Evolutionary conservation across 2,329 filamentous ascomycete species (phyloP).

Genomic region (Zalaria obscura): DNA sequence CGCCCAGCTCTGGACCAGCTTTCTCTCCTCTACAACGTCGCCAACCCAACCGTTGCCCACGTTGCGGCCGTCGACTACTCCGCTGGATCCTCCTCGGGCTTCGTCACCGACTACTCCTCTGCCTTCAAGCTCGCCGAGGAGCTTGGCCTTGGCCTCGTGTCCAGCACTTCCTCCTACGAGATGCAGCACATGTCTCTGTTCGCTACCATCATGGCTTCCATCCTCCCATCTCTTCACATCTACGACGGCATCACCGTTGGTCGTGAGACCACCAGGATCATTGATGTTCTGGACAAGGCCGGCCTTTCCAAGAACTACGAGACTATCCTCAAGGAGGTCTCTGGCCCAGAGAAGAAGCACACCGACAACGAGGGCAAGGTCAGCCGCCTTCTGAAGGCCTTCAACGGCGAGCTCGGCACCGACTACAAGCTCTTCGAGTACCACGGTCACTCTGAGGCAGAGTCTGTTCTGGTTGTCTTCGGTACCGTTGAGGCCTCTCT

Average conservation of each 20-base stretch:
- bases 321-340: conserved; percentile 47
- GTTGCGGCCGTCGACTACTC: conserved; percentile 81
- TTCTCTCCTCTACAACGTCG: conserved; percentile 76
- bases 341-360: conserved; percentile 52
- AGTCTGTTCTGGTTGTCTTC: conserved; percentile 79
- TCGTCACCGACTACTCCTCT: conserved; percentile 77
- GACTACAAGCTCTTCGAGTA: conserved; percentile 93
- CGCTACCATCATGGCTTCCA: conserved; percentile 62
- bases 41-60: conserved; percentile 86
- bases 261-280: conserved; percentile 66
- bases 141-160: conserved; percentile 71
- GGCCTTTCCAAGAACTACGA: conserved; percentile 57
- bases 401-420: conserved; percentile 87
- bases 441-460: conserved; percentile 64
- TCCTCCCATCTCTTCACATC: conserved; percentile 73
- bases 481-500: conserved; percentile 84
- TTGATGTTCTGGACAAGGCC: conserved; percentile 63
- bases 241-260: conserved; percentile 78
- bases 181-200: conserved; percentile 92
- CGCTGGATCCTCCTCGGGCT: conserved; percentile 46
- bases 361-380: conserved; percentile 58
- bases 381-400: conserved; percentile 53
- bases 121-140: conserved; percentile 76
- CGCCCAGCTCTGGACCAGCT: conserved; percentile 82
- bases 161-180: conserved; percentile 78